Base-by-base conservation (phyloP, 2,329 filamentous ascomycete species). In the Cadophora malorum region DNA sequence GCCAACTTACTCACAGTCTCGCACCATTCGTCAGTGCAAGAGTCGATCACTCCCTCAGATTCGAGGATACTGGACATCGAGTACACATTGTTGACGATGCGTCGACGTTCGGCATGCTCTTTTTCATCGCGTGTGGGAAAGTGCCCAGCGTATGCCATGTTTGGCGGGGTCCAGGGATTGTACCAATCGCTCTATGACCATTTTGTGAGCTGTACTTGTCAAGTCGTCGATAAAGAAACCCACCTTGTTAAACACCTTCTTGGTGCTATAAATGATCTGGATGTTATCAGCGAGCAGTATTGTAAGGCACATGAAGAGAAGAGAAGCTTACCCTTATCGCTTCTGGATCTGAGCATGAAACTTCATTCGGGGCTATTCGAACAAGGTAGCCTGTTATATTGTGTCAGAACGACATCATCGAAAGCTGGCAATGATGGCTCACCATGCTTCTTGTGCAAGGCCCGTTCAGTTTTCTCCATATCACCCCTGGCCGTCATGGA, bases 21-120 rank as follows among this genome's bases (percentile, higher is more conserved):
- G 45, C 45, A 21, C 45, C 45, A 49, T 21, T 49, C 6, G 7
- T 49, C n/a, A 1, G 45, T 49, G n/a, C 45, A 49, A n/a, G 45
- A 49, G n/a, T 49, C 45, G 45, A 49, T 49, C 19, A 49, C 45
- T 21, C n/a, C 45, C 21, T 49, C 45, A 1, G 45, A 49, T 49
- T 49, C 45, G 45, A 49, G 45, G n/a, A 49, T 49, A 10, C 45
- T n/a, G n/a, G 45, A 49, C 45, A 49, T 49, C 19, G 45, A 49
- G 45, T 49, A 49, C 19, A 49, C 45, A 49, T 49, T 49, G n/a
- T 49, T 49, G 45, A 49, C 45, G 45, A 49, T 49, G 21, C 45
- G 45, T 3, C 45, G 45, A 19, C 45, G 45, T 19, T 49, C 45
- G 10, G 45, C 45, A 49, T 49, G 45, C n/a, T 49, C 45, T 21